phyloP scores from a whole-genome alignment of 2,329 filamentous ascomycete species.

The Scedosporium aurantiacum region DNA sequence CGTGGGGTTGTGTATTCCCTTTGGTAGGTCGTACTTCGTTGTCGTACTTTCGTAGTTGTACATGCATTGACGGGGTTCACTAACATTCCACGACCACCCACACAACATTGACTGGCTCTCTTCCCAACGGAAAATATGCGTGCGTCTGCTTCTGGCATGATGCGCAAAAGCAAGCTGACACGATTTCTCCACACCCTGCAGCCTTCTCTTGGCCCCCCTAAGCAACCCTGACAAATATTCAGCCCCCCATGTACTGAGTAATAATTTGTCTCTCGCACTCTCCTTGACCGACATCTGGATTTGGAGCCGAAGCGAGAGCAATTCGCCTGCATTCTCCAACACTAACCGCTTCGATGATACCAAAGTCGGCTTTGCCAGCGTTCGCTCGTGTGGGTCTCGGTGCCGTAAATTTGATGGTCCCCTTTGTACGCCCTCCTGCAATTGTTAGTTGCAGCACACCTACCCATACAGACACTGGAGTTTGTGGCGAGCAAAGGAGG shows the following conservation, averaged over 20 bases:
- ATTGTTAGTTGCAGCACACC: background rate
- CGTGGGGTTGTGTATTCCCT: background rate
- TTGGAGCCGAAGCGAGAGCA: background rate
- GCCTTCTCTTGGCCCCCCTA: background rate
- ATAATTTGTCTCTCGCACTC: background rate
- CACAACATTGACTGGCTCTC: background rate
- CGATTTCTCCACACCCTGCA: conserved; percentile 1
- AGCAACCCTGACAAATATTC: background rate
- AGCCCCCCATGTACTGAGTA: background rate
- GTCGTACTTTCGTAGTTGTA: background rate
- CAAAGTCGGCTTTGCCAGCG: background rate
- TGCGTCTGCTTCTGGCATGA: background rate
- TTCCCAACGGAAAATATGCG: background rate
- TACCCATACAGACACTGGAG: background rate
- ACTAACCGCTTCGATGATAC: background rate
- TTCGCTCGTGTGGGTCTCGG: background rate
- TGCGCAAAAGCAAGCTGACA: background rate
- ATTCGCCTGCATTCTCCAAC: background rate
- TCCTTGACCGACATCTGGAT: conserved; percentile 5
- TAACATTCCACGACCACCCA: background rate
- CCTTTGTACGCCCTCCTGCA: background rate
- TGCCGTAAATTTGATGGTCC: background rate
- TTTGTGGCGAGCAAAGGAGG: background rate
- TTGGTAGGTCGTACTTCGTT: background rate
- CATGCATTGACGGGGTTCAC: background rate